A percentile compares a stretch with the other conserved stretches of the same genome.
phyloP scores from a whole-genome alignment of 2,329 filamentous ascomycete species.

The Iodosphaeria phyllophila region DNA sequence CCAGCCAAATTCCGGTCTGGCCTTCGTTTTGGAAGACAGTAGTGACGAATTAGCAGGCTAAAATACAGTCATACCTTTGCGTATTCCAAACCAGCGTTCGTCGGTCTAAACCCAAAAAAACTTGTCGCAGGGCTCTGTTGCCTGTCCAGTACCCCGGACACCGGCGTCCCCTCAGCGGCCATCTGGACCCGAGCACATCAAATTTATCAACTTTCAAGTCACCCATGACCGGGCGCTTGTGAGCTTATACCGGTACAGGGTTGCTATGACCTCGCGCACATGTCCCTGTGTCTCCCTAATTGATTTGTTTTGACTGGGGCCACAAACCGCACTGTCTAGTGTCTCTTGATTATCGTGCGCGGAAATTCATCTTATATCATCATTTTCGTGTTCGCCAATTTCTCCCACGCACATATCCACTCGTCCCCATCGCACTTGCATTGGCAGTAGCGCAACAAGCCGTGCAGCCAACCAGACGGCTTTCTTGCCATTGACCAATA shows the following conservation, averaged over 20 bases:
- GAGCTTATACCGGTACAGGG: slow-evolving; percentile 7
- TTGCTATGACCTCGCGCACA: slow-evolving; percentile 8
- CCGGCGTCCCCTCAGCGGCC: not conserved
- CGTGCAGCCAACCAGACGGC: too few relatives aligned
- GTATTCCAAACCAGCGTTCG: too few relatives aligned
- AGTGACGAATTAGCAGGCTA: too few relatives aligned
- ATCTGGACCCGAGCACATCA: not conserved
- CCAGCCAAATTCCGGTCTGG: too few relatives aligned
- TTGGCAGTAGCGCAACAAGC: too few relatives aligned
- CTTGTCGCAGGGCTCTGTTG: slow-evolving; percentile 3
- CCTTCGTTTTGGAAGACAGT: too few relatives aligned
- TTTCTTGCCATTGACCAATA: slow-evolving; percentile 1
- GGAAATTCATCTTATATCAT: slow-evolving; percentile 1
- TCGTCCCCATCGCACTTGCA: too few relatives aligned
- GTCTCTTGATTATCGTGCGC: slow-evolving; percentile 1
- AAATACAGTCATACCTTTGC: too few relatives aligned
- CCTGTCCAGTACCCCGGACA: too few relatives aligned
- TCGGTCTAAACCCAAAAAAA: slow-evolving; percentile 2
- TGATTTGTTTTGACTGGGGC: slow-evolving; percentile 2
- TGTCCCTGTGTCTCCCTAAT: slow-evolving; percentile 5
- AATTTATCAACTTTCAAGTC: not conserved
- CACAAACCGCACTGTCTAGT: slow-evolving; percentile 2
- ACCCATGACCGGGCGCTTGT: slow-evolving; percentile 2
- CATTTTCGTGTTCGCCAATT: not conserved
- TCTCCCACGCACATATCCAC: not conserved